A percentile compares a stretch with the other conserved stretches of the same genome.
Conservation (phyloP, 345 rosid species). For the Citrus maxima region DNA sequence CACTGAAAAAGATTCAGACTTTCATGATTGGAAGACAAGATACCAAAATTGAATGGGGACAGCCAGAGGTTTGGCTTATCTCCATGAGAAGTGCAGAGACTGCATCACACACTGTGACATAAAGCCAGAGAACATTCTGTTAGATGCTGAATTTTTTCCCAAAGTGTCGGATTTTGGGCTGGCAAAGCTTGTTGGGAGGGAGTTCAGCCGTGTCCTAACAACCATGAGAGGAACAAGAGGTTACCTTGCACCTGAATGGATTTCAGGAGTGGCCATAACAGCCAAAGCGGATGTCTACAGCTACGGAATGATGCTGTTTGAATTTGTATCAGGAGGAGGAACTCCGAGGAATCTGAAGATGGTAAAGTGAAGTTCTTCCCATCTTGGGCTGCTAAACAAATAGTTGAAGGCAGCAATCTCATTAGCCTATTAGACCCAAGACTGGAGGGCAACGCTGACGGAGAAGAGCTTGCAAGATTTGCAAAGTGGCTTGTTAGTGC, state of each 20-base stretch:
- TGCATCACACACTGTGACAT: conserved; percentile 91
- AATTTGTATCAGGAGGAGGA: conserved; percentile 78
- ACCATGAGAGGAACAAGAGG: conserved; percentile 92
- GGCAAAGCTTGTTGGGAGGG: conserved; percentile 81
- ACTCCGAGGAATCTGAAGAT: conserved; percentile 50
- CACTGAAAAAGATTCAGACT: conserved; percentile 20
- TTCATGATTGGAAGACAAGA: conserved; percentile 57
- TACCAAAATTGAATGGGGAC: conserved; percentile 64
- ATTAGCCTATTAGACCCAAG: conserved; percentile 47
- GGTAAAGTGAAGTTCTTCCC: conserved; percentile 62
- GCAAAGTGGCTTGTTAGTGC: conserved; percentile 82
- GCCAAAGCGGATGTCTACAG: conserved; percentile 89
- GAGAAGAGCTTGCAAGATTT: conserved; percentile 62
- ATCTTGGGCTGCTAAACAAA: conserved; percentile 39
- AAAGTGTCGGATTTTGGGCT: conserved; percentile 68
- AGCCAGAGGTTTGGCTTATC: conserved; percentile 77
- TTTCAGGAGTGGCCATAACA: conserved; percentile 78
- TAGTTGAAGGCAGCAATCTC: conserved; percentile 44
- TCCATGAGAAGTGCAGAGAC: conserved; percentile 82
- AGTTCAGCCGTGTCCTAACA: conserved; percentile 78
- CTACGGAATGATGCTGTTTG: conserved; percentile 87
- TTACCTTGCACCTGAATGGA: conserved; percentile 35
- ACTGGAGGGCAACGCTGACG: conserved; percentile 38
- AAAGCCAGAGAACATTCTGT: conserved; percentile 76
- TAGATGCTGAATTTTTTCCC: conserved; percentile 32